Evolutionary conservation across 192 early-diverging fungal species (phyloP).

Genomic region (Coemansia sp.): DNA sequence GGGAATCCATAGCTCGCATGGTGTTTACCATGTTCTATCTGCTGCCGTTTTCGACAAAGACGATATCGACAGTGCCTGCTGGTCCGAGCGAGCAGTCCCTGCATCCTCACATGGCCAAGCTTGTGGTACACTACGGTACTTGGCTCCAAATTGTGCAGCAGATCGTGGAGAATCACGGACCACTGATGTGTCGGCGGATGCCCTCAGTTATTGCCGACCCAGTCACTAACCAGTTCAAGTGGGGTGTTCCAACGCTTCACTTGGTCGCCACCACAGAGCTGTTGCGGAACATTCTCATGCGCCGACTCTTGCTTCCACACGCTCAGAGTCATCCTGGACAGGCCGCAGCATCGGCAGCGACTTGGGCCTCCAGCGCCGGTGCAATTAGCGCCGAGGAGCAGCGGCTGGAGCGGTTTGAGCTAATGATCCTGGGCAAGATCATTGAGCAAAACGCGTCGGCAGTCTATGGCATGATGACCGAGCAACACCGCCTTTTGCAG

Average conservation of each 20-base stretch:
- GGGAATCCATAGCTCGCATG: slow-evolving; percentile 46
- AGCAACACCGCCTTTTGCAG: slow-evolving; percentile 42
- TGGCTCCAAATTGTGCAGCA: slow-evolving; percentile 50
- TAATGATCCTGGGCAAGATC: slow-evolving; percentile 35
- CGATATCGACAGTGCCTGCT: slow-evolving; percentile 5
- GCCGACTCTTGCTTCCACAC: slow-evolving; percentile 26
- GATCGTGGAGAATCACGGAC: slow-evolving; percentile 48
- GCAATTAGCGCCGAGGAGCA: slow-evolving; percentile 26
- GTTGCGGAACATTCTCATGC: slow-evolving; percentile 35
- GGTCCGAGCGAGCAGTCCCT: neutral
- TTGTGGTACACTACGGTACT: slow-evolving; percentile 31
- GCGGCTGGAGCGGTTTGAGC: slow-evolving; percentile 42
- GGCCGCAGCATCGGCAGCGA: neutral
- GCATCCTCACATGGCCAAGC: slow-evolving; percentile 14
- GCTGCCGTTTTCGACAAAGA: slow-evolving; percentile 38
- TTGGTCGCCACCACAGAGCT: slow-evolving; percentile 41
- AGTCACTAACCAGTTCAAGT: slow-evolving; percentile 42
- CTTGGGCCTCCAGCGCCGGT: slow-evolving; percentile 13
- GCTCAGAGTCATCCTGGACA: neutral
- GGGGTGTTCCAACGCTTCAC: slow-evolving; percentile 50
- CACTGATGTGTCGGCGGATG: slow-evolving; percentile 36
- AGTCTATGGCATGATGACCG: slow-evolving; percentile 56
- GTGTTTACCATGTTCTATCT: slow-evolving; percentile 45
- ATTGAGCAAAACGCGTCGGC: slow-evolving; percentile 46
- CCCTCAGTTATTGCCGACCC: slow-evolving; percentile 50